Percentiles rank a stretch among this genome's conserved stretches.
These are phyloP conservation scores for Phytomonas sp. DNA, from an alignment of 208 protist species.

Conservation along the genomic window DNA sequence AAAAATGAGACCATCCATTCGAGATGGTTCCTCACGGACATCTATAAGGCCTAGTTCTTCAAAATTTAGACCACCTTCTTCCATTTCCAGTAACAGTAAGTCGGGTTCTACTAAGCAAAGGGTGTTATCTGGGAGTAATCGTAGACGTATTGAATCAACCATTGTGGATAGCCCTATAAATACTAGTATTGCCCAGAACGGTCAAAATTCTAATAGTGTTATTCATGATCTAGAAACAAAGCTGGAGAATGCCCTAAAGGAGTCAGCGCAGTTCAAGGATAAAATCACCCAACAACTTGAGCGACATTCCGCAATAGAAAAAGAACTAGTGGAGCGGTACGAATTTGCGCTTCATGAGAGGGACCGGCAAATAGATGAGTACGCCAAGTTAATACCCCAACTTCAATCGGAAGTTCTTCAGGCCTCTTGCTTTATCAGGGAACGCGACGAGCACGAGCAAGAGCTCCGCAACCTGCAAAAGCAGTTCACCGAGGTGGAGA, in stretches of 20 bases:
- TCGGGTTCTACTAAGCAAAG: neutral
- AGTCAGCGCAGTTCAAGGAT: conserved; percentile 20
- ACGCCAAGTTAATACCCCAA: conserved; percentile 30
- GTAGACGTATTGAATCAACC: neutral
- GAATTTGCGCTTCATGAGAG: conserved; percentile 44
- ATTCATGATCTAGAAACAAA: conserved; percentile 27
- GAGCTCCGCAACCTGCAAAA: conserved; percentile 63
- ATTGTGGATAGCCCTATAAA: neutral
- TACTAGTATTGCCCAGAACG: neutral
- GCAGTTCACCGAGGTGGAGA: conserved; percentile 41
- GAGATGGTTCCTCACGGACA: neutral
- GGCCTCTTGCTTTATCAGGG: conserved; percentile 40
- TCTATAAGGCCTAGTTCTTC: neutral
- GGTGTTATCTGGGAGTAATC: neutral
- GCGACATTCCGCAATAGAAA: conserved; percentile 18
- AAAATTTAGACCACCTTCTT: neutral
- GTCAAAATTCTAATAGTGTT: neutral
- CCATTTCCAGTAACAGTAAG: neutral
- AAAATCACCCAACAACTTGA: conserved; percentile 33
- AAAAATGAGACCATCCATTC: neutral
- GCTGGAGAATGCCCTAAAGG: conserved; percentile 28
- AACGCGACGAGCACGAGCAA: conserved; percentile 49
- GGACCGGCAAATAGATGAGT: conserved; percentile 48
- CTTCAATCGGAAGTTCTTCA: conserved; percentile 59
- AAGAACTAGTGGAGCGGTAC: conserved; percentile 34